phyloP scores from a whole-genome alignment of 2,329 filamentous ascomycete genomes.

The Chaetothyriales sp. region DNA sequence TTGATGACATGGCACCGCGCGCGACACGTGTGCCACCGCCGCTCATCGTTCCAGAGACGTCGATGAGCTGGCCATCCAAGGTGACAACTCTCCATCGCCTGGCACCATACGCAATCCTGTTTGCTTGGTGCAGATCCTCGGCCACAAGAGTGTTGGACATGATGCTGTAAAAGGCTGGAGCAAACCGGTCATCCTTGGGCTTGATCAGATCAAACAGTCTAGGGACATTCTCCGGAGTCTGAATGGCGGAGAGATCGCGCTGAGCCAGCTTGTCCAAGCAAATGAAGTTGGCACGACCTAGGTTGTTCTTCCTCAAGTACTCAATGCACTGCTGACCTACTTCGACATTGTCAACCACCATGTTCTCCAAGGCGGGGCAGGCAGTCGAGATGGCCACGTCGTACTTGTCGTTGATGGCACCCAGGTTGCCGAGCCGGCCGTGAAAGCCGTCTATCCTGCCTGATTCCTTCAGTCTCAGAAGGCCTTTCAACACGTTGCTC shows the following conservation, averaged over 20 bases:
- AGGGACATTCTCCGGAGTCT: constrained; percentile 84
- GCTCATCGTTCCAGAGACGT: constrained; percentile 97
- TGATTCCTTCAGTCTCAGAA: constrained; percentile 92
- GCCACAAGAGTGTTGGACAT: constrained; percentile 92
- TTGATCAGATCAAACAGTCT: constrained; percentile 86
- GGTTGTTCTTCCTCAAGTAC: constrained; percentile 90
- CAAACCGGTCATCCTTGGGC: constrained; percentile 74
- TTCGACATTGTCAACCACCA: constrained; percentile 92
- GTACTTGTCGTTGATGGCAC: constrained; percentile 83
- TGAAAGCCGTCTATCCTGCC: constrained; percentile 96
- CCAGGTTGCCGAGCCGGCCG: constrained; percentile 83
- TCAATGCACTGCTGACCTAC: constrained; percentile 97
- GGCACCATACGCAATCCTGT: constrained; percentile 89
- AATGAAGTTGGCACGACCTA: constrained; percentile 94
- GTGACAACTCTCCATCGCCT: constrained; percentile 94
- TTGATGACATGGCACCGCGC: constrained; percentile 91
- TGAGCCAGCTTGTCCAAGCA: constrained; percentile 74
- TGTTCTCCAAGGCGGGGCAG: constrained; percentile 80
- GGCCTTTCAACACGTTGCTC: constrained; percentile 75
- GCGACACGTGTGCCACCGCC: constrained; percentile 86
- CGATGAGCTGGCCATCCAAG: constrained; percentile 85
- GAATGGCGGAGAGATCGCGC: constrained; percentile 63
- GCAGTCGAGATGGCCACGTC: constrained; percentile 98
- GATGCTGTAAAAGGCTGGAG: constrained; percentile 85
- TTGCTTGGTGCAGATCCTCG: constrained; percentile 83